Evolutionary conservation across 805 yeast species (phyloP), one percentile per base, ranked within the genome.

Genomic region (Blastobotrys attinorum): DNA sequence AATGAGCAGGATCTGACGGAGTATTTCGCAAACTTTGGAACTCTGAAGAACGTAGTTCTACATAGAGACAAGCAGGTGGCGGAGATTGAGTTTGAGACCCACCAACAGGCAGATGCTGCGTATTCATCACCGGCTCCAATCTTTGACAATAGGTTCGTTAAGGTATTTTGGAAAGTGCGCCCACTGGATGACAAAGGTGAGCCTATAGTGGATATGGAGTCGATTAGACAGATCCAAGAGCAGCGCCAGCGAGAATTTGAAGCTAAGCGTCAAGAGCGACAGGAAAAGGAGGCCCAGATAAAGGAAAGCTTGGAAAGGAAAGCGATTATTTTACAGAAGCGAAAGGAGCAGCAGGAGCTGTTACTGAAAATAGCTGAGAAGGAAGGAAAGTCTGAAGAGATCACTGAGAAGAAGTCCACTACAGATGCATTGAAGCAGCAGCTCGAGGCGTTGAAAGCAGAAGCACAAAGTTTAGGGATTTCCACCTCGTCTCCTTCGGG

Each of bases 81-180:
- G 3, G 69, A 63, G 46, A 39, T 72, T n/a, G 70, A 64, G 39
- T 72, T 59, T 47, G 55, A 47, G 5, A 53, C 57, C 13, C 67
- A 63, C 37, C 63, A 58, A 22, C 51, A 58, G 47, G 77, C 77
- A 2, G 56, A 53, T 7, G 58, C 51, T 4, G 77, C 77, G 1
- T 72, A 72, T 67, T 39, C 53, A 4, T 60, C 64, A 22, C 72
- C 76, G 1, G 62, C 56, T 3, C 70, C 76, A 4, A 64, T 73
- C 13, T 72, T 72, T 48, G 67, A 64, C 42, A 73, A 73, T 59
- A 65, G 77, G 41, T 71, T 72, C 47, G 65, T 73, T 48, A 72
- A 72, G 53, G 65, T 72, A 32, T 71, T 56, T 54, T 73, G 71
- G 69, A 64, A 20, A 25, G 29, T 25, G 29, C 29, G 29, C 10